Base-by-base conservation (phyloP, 179 eudicot species). In the Amaranthus tricolor region DNA sequence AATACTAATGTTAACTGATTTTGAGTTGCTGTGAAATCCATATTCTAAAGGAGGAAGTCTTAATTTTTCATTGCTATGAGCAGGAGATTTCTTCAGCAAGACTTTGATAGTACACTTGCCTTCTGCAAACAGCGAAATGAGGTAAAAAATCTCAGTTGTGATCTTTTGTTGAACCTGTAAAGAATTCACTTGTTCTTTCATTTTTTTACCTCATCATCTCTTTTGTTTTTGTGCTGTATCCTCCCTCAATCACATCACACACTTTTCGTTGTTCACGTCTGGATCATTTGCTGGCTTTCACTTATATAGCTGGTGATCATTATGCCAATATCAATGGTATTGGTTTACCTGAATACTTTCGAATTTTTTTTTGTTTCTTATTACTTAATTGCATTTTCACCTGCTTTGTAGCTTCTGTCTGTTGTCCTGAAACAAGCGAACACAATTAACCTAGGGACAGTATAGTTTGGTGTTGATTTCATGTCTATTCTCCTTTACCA, bases 21-120 rank as follows among this genome's bases (percentile, higher is more conserved):
- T 19, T 53, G 19, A 63, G 56, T 77, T 77, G 4, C 52, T 53
- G 53, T 40, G 43, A 43, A 52, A 62, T 62, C 17, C 21, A 17
- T 43, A 31, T 45, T 49, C 5, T 19, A 68, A 68, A 24, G 15
- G 48, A 16, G 31, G 20, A 49, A 67, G 19, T 59, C 75, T 81
- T 74, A 50, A 52, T 73, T 50, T 72, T 14, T 64, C 69, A 56
- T n/a, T 71, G 66, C 66, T 59, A 31, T n/a, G 44, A 74, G 77
- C 90, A 94, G 98, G 89, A 92, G 88, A 81, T 81, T 76, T 84
- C 89, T 89, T 83, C 97, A 92, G 86, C 98, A 89, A 77, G 96
- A 92, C 82, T 94, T 94, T 75, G 98, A 94, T 79, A 76, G 89
- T 70, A 88, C 93, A 68, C 94, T 94, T 74, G 98, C 98, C 68